Evolutionary conservation across 164 flowering plant species (phyloP).

Genomic region (Annona squamosa): DNA sequence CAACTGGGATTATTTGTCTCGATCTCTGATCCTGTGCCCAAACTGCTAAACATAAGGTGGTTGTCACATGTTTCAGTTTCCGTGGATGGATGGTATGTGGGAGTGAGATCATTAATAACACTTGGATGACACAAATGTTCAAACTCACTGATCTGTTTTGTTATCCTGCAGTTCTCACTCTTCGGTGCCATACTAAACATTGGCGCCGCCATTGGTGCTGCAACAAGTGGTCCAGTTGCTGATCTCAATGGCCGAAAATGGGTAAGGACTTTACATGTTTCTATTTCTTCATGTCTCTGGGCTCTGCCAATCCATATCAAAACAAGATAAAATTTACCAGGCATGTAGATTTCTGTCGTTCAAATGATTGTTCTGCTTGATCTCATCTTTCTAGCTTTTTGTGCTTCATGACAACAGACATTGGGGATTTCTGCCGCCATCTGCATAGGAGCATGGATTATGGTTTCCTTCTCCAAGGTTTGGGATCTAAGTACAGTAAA

Average conservation of each 20-base stretch:
- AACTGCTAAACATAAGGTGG: no score
- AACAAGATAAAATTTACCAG: no score
- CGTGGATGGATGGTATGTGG: no score
- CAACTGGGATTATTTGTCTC: no score
- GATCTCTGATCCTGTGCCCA: no score
- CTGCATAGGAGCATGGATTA: slow-evolving; percentile 74
- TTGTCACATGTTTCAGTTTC: no score
- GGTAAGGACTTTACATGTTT: slow-evolving; percentile 11
- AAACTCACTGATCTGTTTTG: not conserved
- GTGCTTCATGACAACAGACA: slow-evolving; percentile 38
- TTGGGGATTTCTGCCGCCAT: slow-evolving; percentile 51
- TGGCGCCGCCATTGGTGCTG: slow-evolving; percentile 34
- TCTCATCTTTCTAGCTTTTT: not conserved
- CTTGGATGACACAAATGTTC: no score
- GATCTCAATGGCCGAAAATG: slow-evolving; percentile 28
- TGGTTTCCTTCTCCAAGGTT: slow-evolving; percentile 74
- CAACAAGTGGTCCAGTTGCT: slow-evolving; percentile 28
- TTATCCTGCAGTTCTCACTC: slow-evolving; percentile 22
- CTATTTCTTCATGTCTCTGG: not conserved
- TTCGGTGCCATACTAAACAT: slow-evolving; percentile 28
- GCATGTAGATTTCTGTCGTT: no score
- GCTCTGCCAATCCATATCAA: no score
- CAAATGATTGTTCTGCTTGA: no score
- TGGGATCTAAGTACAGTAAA: not conserved
- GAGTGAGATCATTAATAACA: no score